Percentiles rank a stretch among this genome's conserved stretches.
phyloP scores from a whole-genome alignment of 192 early-diverging fungal genomes.

The Lunasporangiospora selenospora region DNA sequence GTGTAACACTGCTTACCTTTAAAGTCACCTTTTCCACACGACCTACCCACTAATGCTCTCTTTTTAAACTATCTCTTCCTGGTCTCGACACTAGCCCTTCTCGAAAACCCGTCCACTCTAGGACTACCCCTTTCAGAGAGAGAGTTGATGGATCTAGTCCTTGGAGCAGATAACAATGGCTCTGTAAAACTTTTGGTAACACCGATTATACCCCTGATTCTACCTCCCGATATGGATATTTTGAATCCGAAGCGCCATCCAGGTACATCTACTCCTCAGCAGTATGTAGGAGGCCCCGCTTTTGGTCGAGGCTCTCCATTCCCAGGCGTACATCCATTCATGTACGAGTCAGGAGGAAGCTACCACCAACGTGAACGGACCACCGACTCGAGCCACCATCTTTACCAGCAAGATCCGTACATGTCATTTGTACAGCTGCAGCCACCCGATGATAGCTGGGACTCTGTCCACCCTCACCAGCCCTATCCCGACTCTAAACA shows the following conservation, averaged over 20 bases:
- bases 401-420: slow-evolving; percentile 21
- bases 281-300: no score
- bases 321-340: slow-evolving; percentile 1
- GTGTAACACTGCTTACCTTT: no score
- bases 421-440: slow-evolving; percentile 30
- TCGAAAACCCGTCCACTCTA: slow-evolving; percentile 16
- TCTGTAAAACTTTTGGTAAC: slow-evolving; percentile 40
- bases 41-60: background rate
- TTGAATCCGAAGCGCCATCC: slow-evolving; percentile 39
- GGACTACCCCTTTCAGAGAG: slow-evolving; percentile 29
- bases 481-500: slow-evolving; percentile 43
- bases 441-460: slow-evolving; percentile 31
- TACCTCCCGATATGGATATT: slow-evolving; percentile 40
- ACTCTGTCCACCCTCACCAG: slow-evolving; percentile 47
- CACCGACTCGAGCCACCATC: slow-evolving; percentile 15
- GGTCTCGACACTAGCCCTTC: slow-evolving; percentile 1
- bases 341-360: slow-evolving; percentile 20
- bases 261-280: slow-evolving; percentile 5
- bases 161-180: slow-evolving; percentile 28
- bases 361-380: slow-evolving; percentile 36
- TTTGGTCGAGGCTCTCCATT: slow-evolving; percentile 33
- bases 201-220: slow-evolving; percentile 39
- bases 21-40: background rate
- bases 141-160: slow-evolving; percentile 28
- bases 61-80: background rate